Conservation (phyloP, 805 yeast species). For the Lipomyces chichibuensis region DNA sequence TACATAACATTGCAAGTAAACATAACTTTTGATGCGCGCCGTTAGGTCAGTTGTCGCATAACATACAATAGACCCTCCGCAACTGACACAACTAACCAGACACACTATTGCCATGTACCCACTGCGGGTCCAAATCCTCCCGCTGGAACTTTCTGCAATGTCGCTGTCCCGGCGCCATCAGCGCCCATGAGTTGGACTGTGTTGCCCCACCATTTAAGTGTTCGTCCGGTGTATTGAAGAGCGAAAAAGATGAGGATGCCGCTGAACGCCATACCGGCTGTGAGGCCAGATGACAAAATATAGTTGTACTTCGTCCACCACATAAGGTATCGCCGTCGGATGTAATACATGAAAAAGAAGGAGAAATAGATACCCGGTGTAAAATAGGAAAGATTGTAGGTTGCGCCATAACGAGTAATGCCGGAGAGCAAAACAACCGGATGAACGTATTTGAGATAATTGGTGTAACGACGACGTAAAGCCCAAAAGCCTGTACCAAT, state of each 20-base stretch:
- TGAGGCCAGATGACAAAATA: slow-evolving; percentile 64
- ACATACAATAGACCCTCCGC: background rate
- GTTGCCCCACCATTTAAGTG: slow-evolving; percentile 69
- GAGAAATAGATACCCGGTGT: slow-evolving; percentile 22
- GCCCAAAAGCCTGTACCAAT: slow-evolving; percentile 50
- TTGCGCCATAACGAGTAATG: slow-evolving; percentile 14
- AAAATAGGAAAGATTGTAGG: slow-evolving; percentile 24
- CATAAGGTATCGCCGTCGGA: slow-evolving; percentile 20
- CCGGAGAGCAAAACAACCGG: slow-evolving; percentile 64
- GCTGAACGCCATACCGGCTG: slow-evolving; percentile 69
- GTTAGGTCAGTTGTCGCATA: background rate
- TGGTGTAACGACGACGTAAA: slow-evolving; percentile 45
- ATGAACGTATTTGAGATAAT: slow-evolving; percentile 52
- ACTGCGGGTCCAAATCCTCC: slow-evolving; percentile 16
- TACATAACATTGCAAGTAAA: background rate
- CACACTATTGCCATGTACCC: background rate
- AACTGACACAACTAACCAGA: background rate
- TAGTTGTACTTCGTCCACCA: slow-evolving; percentile 46
- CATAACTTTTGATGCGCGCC: background rate
- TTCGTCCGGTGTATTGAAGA: slow-evolving; percentile 47
- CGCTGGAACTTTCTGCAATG: slow-evolving; percentile 13
- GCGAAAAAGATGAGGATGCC: slow-evolving; percentile 60
- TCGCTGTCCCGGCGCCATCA: slow-evolving; percentile 22
- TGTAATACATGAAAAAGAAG: slow-evolving; percentile 14
- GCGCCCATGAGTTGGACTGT: slow-evolving; percentile 25